Evolutionary conservation across 345 rosid species (phyloP).

Genomic region (Sisymbrium altissimum): DNA sequence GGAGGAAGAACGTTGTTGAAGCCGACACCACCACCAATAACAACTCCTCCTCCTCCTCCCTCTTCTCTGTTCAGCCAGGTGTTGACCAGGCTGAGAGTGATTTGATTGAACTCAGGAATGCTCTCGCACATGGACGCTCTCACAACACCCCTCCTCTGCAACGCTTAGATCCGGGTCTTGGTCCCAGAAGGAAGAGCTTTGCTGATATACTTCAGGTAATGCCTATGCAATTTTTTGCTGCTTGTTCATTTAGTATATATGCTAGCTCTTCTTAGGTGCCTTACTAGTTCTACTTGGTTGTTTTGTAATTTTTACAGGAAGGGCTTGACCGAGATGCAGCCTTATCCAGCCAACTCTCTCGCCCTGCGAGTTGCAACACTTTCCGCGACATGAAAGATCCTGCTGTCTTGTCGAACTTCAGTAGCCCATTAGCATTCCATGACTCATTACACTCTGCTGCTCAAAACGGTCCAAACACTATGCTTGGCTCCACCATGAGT

Average conservation of each 20-base stretch:
- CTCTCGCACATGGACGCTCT: constrained; percentile 37
- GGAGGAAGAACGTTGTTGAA: constrained; percentile 45
- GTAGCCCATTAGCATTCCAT: constrained; percentile 40
- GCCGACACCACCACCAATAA: neutral
- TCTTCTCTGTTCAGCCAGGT: constrained; percentile 77
- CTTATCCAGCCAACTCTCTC: constrained; percentile 52
- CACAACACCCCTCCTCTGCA: constrained; percentile 45
- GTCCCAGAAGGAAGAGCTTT: constrained; percentile 85
- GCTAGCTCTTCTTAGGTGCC: neutral
- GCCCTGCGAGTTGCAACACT: constrained; percentile 69
- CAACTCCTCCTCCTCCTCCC: constrained; percentile 41
- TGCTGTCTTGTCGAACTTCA: constrained; percentile 35
- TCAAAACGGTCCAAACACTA: constrained; percentile 32
- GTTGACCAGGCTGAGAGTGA: constrained; percentile 63
- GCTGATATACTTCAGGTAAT: constrained; percentile 94
- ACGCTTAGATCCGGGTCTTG: constrained; percentile 52
- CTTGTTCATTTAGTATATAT: neutral
- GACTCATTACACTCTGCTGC: constrained; percentile 49
- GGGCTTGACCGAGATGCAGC: constrained; percentile 62
- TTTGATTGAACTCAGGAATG: constrained; percentile 60
- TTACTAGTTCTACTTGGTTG: neutral
- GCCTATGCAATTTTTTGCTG: neutral
- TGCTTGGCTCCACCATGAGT: constrained; percentile 50
- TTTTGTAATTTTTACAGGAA: constrained; percentile 48
- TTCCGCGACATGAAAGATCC: constrained; percentile 53